Conservation (phyloP, 2,329 filamentous ascomycete genomes). For the Colletotrichum scovillei region DNA sequence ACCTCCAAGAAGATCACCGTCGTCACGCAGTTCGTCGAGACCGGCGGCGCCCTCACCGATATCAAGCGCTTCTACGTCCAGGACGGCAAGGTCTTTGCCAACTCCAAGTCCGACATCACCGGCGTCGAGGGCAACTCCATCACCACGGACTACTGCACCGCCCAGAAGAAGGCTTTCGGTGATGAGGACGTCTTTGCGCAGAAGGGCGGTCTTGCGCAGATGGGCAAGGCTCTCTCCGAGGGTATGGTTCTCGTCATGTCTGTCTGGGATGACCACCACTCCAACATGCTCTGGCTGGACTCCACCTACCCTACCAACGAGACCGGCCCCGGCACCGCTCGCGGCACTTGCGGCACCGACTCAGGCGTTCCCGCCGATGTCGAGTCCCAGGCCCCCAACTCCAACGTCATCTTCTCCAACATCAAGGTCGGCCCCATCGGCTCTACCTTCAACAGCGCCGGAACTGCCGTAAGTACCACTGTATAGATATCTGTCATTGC, state of each 20-base stretch:
- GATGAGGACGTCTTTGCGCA: constrained; percentile 63
- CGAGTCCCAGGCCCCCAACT: constrained; percentile 56
- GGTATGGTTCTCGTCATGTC: constrained; percentile 63
- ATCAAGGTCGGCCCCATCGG: constrained; percentile 61
- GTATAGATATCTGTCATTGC: not conserved
- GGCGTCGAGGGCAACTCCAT: constrained; percentile 59
- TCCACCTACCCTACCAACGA: constrained; percentile 67
- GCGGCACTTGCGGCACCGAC: constrained; percentile 64
- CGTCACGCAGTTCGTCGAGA: constrained; percentile 70
- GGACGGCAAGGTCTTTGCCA: constrained; percentile 67
- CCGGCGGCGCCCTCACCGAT: constrained; percentile 64
- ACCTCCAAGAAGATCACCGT: constrained; percentile 71
- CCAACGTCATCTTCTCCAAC: constrained; percentile 67
- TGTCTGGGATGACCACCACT: constrained; percentile 73
- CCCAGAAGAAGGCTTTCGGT: constrained; percentile 68
- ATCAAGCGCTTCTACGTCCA: constrained; percentile 76
- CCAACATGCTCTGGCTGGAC: constrained; percentile 83
- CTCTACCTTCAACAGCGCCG: constrained; percentile 56
- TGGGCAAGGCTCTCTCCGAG: constrained; percentile 59
- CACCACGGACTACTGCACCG: constrained; percentile 67
- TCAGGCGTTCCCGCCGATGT: constrained; percentile 64
- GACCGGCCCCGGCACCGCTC: constrained; percentile 58
- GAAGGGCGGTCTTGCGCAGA: constrained; percentile 67
- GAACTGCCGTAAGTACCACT: constrained; percentile 6
- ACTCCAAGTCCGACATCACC: constrained; percentile 56